Base-by-base conservation (phyloP, 164 flowering plant genomes). In the Berberis vulgaris region DNA sequence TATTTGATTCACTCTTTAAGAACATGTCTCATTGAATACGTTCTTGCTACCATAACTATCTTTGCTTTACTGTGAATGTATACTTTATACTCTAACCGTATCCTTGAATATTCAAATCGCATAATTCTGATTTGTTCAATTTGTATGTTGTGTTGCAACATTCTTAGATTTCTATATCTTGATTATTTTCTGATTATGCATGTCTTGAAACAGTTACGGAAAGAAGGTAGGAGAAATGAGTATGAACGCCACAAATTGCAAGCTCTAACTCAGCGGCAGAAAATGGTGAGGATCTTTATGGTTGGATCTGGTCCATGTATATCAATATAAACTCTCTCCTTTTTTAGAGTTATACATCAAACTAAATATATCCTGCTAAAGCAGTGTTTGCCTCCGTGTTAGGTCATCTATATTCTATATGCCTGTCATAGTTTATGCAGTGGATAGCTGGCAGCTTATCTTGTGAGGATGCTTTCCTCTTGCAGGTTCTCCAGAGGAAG, bases 401-500 rank as follows among this genome's bases (percentile, higher is more conserved):
- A 26, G 26, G 26, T 6, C 11, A 8, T 7, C 9, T 52, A 57
- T 57, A 46, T 5, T 57, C 44, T 59, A 7, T 26, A 26, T 59
- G 47, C 46, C 7, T 43, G 12, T 59, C 1, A 59, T 59, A 43
- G 12, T 46, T 46, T 60, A 8, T 45, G n/a, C 49, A 45, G 40
- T 65, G 42, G 6, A 42, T 7, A 26, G 49, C 46, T 5, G 56
- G 40, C 11, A 46, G 46, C 43, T 8, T 46, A 46, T 46, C 49
- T 46, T 46, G 49, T 5, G 49, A 7, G 56, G 61, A 49, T 2
- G 44, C 41, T 62, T 69, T 52, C 26, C 59, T 60, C 47, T 56
- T 75, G 63, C 77, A 89, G 97, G 98, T 95, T 73, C 97, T 95
- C 62, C 99, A 95, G 54, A 88, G 98, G 71, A 95, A 95, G 77